These are phyloP conservation scores for Tuber umbilicatum DNA, from an alignment of 495 filamentous ascomycete genomes.

Conservation along the genomic window DNA sequence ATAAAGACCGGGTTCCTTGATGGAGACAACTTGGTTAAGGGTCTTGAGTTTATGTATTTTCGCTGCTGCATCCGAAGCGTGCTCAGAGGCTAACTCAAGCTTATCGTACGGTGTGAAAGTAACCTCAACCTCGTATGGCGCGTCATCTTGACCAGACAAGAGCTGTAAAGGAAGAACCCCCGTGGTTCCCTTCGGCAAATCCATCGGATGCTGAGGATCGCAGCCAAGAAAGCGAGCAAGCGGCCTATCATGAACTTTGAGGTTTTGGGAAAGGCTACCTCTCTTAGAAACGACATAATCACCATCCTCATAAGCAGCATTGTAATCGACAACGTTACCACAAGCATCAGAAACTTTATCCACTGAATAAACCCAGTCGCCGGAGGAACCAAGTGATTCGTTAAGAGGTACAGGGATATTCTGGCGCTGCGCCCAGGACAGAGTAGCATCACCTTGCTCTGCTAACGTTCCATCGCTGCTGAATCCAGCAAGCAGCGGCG, in stretches of 20 bases:
- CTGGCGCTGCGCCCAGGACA: conserved; percentile 74
- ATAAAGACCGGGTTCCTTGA: conserved; percentile 78
- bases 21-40: conserved; percentile 48
- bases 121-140: conserved; percentile 58
- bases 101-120: conserved; percentile 63
- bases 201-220: conserved; percentile 69
- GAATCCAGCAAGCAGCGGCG: conserved; percentile 59
- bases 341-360: conserved; percentile 86
- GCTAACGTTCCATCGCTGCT: conserved; percentile 51
- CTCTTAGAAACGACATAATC: conserved; percentile 53
- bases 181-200: conserved; percentile 65
- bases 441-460: conserved; percentile 52
- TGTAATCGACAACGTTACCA: conserved; percentile 80
- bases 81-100: conserved; percentile 57
- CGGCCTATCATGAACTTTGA: conserved; percentile 82
- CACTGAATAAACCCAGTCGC: conserved; percentile 80
- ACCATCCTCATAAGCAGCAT: conserved; percentile 57
- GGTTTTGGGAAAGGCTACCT: conserved; percentile 62
- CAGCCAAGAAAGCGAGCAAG: conserved; percentile 62
- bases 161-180: conserved; percentile 67
- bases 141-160: conserved; percentile 53
- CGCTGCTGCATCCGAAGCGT: conserved; percentile 50
- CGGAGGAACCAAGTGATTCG: conserved; percentile 70
- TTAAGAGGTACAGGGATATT: conserved; percentile 72
- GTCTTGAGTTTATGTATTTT: conserved; percentile 52